Conservation (phyloP, 75 land plant genomes). For the Selaginella moellendorffii region DNA sequence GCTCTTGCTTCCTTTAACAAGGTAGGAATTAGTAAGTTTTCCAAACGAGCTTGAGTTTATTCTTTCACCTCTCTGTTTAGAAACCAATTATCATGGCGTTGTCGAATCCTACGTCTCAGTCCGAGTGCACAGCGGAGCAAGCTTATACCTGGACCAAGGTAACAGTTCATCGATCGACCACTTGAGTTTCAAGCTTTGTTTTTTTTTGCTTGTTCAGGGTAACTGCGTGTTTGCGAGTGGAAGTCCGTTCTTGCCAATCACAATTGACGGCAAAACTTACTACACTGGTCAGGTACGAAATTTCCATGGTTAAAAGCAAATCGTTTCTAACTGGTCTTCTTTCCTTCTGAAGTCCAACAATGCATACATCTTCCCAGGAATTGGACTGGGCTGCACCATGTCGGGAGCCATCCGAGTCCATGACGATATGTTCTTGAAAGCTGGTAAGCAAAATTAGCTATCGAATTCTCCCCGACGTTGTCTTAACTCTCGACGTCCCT, state of each 20-base stretch:
- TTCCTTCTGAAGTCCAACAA: constrained; percentile 50
- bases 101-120: constrained; percentile 87
- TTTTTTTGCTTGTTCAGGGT: constrained; percentile 18
- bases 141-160: constrained; percentile 82
- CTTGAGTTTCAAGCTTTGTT: not conserved
- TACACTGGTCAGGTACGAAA: constrained; percentile 29
- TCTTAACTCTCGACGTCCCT: too few species aligned
- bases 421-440: constrained; percentile 82
- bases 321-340: not conserved
- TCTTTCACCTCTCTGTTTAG: constrained; percentile 28
- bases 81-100: constrained; percentile 79
- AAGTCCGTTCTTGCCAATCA: constrained; percentile 35
- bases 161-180: not conserved
- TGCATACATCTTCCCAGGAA: constrained; percentile 91
- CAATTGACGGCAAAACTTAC: constrained; percentile 24
- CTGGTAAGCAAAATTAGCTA: constrained; percentile 55
- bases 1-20: constrained; percentile 66
- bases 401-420: constrained; percentile 86
- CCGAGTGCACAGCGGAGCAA: constrained; percentile 91
- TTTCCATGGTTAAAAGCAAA: not conserved
- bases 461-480: not conserved
- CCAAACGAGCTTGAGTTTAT: not conserved
- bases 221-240: constrained; percentile 36
- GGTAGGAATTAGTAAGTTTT: constrained; percentile 26
- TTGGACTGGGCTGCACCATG: constrained; percentile 77